phyloP scores from a whole-genome alignment of 2,329 filamentous ascomycete species.

The Colletotrichum camelliae region DNA sequence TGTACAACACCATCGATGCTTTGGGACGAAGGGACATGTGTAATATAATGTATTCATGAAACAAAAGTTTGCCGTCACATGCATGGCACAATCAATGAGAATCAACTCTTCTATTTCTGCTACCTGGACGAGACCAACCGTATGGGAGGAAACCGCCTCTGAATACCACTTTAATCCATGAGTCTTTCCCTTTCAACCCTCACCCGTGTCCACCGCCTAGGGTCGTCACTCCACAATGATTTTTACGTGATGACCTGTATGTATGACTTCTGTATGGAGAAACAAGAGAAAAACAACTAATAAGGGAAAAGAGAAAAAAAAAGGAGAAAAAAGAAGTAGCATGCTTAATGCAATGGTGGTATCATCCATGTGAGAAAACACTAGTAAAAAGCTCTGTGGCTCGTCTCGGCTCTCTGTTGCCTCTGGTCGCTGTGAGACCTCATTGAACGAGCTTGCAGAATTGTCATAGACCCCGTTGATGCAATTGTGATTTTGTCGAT shows the following conservation, averaged over 20 bases:
- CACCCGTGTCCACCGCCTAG: neutral
- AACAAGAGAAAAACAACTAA: conserved; percentile 18
- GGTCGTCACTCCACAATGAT: conserved; percentile 8
- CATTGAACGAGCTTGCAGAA: conserved; percentile 16
- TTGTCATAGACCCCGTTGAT: conserved; percentile 21
- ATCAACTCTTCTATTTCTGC: conserved; percentile 14
- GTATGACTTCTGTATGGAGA: conserved; percentile 19
- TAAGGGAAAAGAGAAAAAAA: conserved; percentile 19
- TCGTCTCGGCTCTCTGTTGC: conserved; percentile 21
- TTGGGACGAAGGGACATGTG: neutral
- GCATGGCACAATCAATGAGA: neutral
- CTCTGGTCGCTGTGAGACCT: conserved; percentile 19
- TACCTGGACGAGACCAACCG: conserved; percentile 2
- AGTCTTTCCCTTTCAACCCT: neutral
- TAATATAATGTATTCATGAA: conserved; percentile 19
- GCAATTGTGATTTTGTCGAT: conserved; percentile 15
- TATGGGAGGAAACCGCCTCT: neutral
- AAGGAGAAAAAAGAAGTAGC: conserved; percentile 31
- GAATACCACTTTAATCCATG: neutral
- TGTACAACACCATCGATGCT: conserved; percentile 7
- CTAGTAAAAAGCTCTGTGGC: conserved; percentile 22
- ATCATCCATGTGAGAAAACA: conserved; percentile 42
- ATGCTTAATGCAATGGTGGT: conserved; percentile 46
- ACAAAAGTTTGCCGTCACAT: neutral
- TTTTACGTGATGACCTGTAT: conserved; percentile 21